phyloP scores from a whole-genome alignment of 2,329 filamentous ascomycete species.

The Mariannaea sp. region DNA sequence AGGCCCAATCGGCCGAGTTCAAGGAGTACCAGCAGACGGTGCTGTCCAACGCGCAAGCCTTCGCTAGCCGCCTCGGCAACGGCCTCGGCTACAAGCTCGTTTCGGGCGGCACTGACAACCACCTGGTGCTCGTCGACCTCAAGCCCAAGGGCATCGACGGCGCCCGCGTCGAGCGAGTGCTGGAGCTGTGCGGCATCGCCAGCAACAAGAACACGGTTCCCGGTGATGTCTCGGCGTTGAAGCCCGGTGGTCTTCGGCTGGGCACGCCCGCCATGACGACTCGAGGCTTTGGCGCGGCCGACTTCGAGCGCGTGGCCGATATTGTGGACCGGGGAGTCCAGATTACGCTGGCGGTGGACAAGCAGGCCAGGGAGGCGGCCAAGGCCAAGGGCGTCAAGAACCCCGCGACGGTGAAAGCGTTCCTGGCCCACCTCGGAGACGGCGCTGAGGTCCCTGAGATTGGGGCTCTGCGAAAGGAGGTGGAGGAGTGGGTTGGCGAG shows the following conservation, averaged over 20 bases:
- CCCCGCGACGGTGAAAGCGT: conserved; percentile 65
- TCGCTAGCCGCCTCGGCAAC: conserved; percentile 68
- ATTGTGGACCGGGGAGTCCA: conserved; percentile 80
- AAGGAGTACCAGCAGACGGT: conserved; percentile 86
- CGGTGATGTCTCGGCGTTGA: conserved; percentile 87
- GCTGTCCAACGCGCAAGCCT: conserved; percentile 82
- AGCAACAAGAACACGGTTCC: conserved; percentile 98
- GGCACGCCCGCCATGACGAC: conserved; percentile 97
- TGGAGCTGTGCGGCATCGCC: conserved; percentile 88
- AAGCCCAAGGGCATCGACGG: conserved; percentile 86
- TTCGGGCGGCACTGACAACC: conserved; percentile 91
- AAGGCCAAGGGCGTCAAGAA: conserved; percentile 68
- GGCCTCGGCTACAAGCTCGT: conserved; percentile 85
- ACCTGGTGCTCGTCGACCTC: conserved; percentile 87
- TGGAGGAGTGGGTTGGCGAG: conserved; percentile 71
- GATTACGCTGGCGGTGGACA: conserved; percentile 75
- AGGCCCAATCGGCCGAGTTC: conserved; percentile 86
- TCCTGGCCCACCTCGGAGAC: conserved; percentile 68
- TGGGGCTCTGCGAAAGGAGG: conserved; percentile 68
- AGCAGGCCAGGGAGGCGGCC: conserved; percentile 67
- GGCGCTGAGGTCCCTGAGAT: conserved; percentile 70
- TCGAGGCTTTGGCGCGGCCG: conserved; percentile 79
- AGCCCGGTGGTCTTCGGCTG: conserved; percentile 87
- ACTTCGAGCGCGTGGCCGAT: conserved; percentile 82
- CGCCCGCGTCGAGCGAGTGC: conserved; percentile 81